Percentiles rank a stretch among this genome's conserved stretches.
These are phyloP conservation scores for Pleoardoris graminearum DNA, from an alignment of 2,329 filamentous ascomycete genomes.

Conservation along the genomic window DNA sequence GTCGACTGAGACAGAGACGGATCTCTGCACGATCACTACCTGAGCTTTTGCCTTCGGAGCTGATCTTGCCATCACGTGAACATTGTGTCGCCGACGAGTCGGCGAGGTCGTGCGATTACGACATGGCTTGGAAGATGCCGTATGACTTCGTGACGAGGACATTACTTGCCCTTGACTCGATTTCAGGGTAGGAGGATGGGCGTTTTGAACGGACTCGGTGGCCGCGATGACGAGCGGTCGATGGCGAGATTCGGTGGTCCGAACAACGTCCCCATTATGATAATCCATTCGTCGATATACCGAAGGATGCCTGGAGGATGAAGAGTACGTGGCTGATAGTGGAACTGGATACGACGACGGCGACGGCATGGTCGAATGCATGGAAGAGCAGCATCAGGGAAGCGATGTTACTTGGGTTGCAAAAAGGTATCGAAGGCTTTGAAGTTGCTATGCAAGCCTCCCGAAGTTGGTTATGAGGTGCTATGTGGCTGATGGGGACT, in stretches of 20 bases:
- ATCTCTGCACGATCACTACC: conserved; percentile 21
- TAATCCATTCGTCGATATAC: conserved; percentile 32
- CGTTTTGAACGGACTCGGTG: not conserved
- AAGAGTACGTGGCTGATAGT: not conserved
- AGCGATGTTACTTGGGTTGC: not conserved
- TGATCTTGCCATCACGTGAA: conserved; percentile 9
- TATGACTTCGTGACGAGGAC: not conserved
- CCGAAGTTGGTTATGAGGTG: conserved; percentile 13
- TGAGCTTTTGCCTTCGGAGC: conserved; percentile 14
- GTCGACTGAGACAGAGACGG: not conserved
- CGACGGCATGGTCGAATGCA: conserved; percentile 29
- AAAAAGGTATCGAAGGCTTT: not conserved
- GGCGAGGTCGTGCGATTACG: not conserved
- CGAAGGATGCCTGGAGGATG: not conserved
- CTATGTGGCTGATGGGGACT: conserved; percentile 13
- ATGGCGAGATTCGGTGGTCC: conserved; percentile 32
- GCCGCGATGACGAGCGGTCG: conserved; percentile 14
- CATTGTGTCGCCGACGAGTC: not conserved
- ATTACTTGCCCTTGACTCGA: not conserved
- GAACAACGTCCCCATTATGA: conserved; percentile 26
- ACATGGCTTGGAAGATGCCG: not conserved
- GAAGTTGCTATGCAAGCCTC: not conserved
- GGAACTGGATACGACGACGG: conserved; percentile 19
- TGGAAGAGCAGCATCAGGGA: not conserved
- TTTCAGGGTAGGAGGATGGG: not conserved